Percentiles rank a stretch among this genome's conserved stretches.
Evolutionary conservation across 768 basidiomycete species (phyloP).

Genomic region (Clavulina sp.): DNA sequence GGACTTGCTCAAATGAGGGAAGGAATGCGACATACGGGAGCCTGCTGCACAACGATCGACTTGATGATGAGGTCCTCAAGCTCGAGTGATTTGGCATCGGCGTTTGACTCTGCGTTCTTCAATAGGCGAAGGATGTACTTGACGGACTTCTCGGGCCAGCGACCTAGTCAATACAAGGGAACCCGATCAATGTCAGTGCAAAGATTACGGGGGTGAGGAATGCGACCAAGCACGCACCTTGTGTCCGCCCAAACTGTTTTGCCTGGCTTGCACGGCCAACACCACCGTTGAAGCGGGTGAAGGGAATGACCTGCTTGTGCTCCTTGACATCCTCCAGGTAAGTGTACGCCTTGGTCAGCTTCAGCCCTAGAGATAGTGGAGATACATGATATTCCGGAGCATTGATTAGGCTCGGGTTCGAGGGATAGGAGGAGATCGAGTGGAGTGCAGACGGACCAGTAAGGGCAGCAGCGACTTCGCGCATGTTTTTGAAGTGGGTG

Average conservation of each 20-base stretch:
- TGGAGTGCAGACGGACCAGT: slow-evolving; percentile 39
- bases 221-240: slow-evolving; percentile 35
- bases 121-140: slow-evolving; percentile 85
- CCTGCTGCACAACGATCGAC: slow-evolving; percentile 97
- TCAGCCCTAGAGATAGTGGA: slow-evolving; percentile 41
- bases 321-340: slow-evolving; percentile 91
- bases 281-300: slow-evolving; percentile 88
- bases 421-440: too few relatives aligned
- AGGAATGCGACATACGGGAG: slow-evolving; percentile 51
- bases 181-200: too few relatives aligned
- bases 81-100: slow-evolving; percentile 90
- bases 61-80: slow-evolving; percentile 86
- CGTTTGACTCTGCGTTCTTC: slow-evolving; percentile 99
- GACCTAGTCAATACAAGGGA: slow-evolving; percentile 37
- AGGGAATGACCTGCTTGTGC: slow-evolving; percentile 93
- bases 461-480: slow-evolving; percentile 90
- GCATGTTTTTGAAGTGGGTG: slow-evolving; percentile 99
- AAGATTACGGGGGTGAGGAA: too few relatives aligned
- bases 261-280: slow-evolving; percentile 90
- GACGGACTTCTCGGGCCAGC: slow-evolving; percentile 99
- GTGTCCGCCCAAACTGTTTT: slow-evolving; percentile 90
- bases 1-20: background rate
- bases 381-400: background rate
- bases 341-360: slow-evolving; percentile 83
- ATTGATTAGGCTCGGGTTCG: slow-evolving; percentile 8